Percentiles rank a stretch among this genome's conserved stretches.
Evolutionary conservation across 108 stramenopile genomes (phyloP).

Genomic region (Bacterosira constricta): DNA sequence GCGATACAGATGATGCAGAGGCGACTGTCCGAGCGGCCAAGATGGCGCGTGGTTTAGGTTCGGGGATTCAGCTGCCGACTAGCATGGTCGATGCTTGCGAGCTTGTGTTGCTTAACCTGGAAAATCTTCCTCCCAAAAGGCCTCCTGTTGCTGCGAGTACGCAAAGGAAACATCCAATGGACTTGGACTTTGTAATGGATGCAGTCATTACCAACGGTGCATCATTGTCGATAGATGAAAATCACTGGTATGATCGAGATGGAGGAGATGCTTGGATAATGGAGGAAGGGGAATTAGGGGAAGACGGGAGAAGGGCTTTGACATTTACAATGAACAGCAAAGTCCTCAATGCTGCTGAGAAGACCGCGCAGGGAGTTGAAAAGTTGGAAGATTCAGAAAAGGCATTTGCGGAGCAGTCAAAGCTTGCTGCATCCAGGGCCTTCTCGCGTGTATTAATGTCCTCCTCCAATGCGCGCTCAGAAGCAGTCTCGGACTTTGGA

Average conservation of each 20-base stretch:
- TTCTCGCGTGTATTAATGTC: conserved; percentile 67
- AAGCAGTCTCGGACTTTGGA: conserved; percentile 59
- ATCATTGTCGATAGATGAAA: conserved; percentile 75
- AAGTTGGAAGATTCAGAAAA: conserved; percentile 47
- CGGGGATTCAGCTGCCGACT: conserved; percentile 85
- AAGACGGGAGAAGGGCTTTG: conserved; percentile 21
- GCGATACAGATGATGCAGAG: conserved; percentile 84
- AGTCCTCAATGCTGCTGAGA: conserved; percentile 30
- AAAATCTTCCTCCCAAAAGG: conserved; percentile 65
- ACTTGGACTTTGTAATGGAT: conserved; percentile 80
- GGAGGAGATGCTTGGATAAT: conserved; percentile 82
- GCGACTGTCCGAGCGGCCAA: conserved; percentile 82
- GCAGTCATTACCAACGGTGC: conserved; percentile 87
- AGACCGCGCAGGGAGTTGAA: conserved; percentile 13
- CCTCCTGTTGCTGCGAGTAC: conserved; percentile 47
- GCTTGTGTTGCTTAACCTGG: conserved; percentile 75
- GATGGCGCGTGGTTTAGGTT: conserved; percentile 81
- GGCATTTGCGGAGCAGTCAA: conserved; percentile 65
- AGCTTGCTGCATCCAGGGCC: conserved; percentile 76
- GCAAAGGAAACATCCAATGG: conserved; percentile 57
- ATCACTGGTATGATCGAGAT: conserved; percentile 86
- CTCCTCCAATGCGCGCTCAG: conserved; percentile 49
- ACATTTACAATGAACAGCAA: conserved; percentile 38
- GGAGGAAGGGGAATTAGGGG: conserved; percentile 40
- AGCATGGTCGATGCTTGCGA: conserved; percentile 84